Percentiles rank a stretch among this genome's conserved stretches.
Conservation (phyloP, 768 basidiomycete species). For the Kwoniella botswanensis region DNA sequence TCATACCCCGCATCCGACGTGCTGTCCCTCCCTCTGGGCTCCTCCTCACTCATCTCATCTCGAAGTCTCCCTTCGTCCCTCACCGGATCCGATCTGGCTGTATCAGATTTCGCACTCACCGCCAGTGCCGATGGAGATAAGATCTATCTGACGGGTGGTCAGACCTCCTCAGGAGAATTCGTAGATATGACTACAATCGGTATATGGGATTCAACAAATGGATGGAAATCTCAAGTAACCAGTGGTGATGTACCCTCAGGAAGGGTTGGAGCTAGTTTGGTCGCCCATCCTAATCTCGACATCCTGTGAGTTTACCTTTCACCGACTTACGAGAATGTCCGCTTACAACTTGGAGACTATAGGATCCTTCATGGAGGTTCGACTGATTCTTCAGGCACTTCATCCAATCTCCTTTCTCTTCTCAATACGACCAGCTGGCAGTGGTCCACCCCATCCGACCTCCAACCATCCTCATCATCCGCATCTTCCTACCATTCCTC, state of each 20-base stretch:
- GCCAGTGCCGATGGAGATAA: conserved; percentile 29
- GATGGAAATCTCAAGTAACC: conserved; percentile 48
- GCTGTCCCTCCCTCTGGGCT: conserved; percentile 45
- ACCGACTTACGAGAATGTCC: not conserved
- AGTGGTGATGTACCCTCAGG: conserved; percentile 51
- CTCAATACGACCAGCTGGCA: conserved; percentile 54
- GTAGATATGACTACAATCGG: conserved; percentile 47
- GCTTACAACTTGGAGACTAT: not conserved
- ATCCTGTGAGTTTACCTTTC: conserved; percentile 35
- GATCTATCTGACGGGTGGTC: conserved; percentile 51
- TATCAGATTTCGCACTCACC: conserved; percentile 54
- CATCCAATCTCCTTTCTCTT: conserved; percentile 46
- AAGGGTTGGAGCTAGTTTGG: conserved; percentile 51
- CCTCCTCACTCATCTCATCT: conserved; percentile 35
- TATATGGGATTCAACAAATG: conserved; percentile 37
- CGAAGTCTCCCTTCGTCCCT: conserved; percentile 37
- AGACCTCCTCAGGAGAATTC: conserved; percentile 44
- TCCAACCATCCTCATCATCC: conserved; percentile 52
- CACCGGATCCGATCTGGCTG: conserved; percentile 43
- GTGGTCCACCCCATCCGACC: conserved; percentile 54
- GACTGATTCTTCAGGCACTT: conserved; percentile 30
- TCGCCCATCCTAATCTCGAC: conserved; percentile 53
- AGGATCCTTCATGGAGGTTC: conserved; percentile 55
- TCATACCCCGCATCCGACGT: conserved; percentile 52
- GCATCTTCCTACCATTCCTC: conserved; percentile 53